phyloP scores from a whole-genome alignment of 345 rosid species.

The Euphorbia pulcherrima region DNA sequence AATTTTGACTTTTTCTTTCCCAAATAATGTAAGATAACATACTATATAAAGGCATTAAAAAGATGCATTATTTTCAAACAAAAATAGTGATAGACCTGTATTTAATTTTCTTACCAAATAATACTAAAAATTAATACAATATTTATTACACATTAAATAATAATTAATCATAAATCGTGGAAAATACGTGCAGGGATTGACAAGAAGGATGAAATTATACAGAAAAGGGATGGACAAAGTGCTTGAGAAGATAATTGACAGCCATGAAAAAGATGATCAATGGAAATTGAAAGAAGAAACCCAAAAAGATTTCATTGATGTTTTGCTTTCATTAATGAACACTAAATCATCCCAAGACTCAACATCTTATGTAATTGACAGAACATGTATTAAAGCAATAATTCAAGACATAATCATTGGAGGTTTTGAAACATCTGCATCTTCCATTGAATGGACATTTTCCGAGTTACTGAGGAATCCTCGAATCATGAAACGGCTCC shows the following conservation, averaged over 20 bases:
- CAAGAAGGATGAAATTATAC: constrained; percentile 4
- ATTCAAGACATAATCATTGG: constrained; percentile 27
- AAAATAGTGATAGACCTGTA: no score
- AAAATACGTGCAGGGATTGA: constrained; percentile 13
- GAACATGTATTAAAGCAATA: constrained; percentile 26
- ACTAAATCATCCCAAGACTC: neutral
- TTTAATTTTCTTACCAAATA: no score
- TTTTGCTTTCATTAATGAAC: constrained; percentile 19
- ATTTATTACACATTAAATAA: no score
- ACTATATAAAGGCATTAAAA: no score
- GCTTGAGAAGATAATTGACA: constrained; percentile 14
- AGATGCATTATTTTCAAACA: no score
- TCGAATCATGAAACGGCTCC: constrained; percentile 17
- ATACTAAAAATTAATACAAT: no score
- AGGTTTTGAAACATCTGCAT: constrained; percentile 17
- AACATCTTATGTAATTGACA: constrained; percentile 4
- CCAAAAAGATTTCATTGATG: constrained; percentile 22
- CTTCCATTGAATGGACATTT: constrained; percentile 28
- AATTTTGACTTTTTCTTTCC: no score
- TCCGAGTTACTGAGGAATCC: constrained; percentile 30
- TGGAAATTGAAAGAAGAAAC: neutral
- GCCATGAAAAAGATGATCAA: constrained; percentile 12
- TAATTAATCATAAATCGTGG: neutral
- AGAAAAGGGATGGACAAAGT: constrained; percentile 13
- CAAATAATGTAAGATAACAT: no score